Percentiles rank a stretch among this genome's conserved stretches.
phyloP scores from a whole-genome alignment of 1,284 basidiomycete species.

The Ustilago shanxiensis region DNA sequence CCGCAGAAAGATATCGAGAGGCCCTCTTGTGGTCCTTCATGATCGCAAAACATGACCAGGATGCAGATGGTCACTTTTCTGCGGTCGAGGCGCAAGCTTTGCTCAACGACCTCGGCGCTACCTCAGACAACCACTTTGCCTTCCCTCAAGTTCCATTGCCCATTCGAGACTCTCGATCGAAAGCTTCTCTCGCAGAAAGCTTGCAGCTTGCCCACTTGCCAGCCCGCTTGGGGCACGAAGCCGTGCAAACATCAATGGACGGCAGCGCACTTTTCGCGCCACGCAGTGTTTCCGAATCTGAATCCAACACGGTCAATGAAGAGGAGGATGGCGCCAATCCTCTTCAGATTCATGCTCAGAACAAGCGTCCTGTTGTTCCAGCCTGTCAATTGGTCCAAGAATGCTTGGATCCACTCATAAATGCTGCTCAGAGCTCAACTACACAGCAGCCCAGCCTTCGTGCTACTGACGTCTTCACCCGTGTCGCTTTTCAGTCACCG shows the following conservation, averaged over 20 bases:
- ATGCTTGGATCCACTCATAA: conserved; percentile 13
- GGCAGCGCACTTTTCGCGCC: conserved; percentile 13
- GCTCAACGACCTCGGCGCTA: conserved; percentile 24
- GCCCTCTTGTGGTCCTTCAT: conserved; percentile 44
- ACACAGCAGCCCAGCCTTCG: background rate
- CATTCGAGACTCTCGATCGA: background rate
- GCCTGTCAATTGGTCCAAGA: conserved; percentile 9
- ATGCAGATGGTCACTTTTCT: conserved; percentile 27
- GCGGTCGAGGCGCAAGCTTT: conserved; percentile 14
- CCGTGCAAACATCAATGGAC: conserved; percentile 20
- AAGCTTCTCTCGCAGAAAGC: background rate
- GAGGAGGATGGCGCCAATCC: background rate
- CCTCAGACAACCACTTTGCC: background rate
- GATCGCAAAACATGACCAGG: conserved; percentile 37
- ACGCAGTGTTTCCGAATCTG: background rate
- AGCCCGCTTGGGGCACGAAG: conserved; percentile 1
- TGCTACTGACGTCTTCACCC: conserved; percentile 11
- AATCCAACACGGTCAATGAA: background rate
- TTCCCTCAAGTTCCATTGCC: conserved; percentile 8
- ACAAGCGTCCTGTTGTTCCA: background rate
- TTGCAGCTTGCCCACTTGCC: conserved; percentile 8
- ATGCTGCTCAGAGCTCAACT: background rate
- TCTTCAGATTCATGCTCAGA: conserved; percentile 1
- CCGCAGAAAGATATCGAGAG: conserved; percentile 24
- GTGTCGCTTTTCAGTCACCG: conserved; percentile 3